phyloP scores from a whole-genome alignment of 805 yeast species.

The Teunomyces funiuensis region DNA sequence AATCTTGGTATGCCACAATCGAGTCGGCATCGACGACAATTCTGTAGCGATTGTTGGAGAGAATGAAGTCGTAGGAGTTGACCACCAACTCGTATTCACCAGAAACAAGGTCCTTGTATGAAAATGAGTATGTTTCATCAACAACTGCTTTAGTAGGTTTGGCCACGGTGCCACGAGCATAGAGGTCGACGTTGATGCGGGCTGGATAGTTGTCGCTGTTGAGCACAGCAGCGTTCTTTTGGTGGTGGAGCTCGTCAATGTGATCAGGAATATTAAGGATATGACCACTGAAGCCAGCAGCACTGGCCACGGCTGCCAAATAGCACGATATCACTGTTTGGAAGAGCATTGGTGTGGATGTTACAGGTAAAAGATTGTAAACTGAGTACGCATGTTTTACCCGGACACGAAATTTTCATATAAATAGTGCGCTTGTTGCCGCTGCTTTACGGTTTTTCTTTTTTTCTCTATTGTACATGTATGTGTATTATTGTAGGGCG shows the following conservation, averaged over 20 bases:
- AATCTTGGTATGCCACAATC: constrained; percentile 24
- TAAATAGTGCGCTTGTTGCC: not conserved
- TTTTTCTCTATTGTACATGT: constrained; percentile 42
- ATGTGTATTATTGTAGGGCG: constrained; percentile 54
- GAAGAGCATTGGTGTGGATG: not conserved
- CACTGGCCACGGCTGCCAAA: not conserved
- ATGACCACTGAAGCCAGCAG: constrained; percentile 18
- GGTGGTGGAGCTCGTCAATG: constrained; percentile 14
- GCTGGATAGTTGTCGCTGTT: constrained; percentile 38
- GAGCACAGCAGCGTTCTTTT: constrained; percentile 17
- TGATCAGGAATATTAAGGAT: constrained; percentile 29
- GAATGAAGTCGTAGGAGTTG: constrained; percentile 35
- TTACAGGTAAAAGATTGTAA: not conserved
- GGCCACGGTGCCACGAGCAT: not conserved
- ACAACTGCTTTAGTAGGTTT: constrained; percentile 13
- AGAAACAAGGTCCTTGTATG: constrained; percentile 18
- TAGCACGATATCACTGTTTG: constrained; percentile 1
- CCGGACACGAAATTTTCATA: not conserved
- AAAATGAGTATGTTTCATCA: constrained; percentile 25
- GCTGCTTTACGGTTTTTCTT: constrained; percentile 4
- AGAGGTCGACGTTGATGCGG: constrained; percentile 24
- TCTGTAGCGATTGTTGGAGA: constrained; percentile 25
- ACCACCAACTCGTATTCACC: constrained; percentile 38
- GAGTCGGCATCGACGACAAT: constrained; percentile 22
- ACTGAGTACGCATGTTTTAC: not conserved